These are phyloP conservation scores for Trichoderma citrinoviride DNA, from an alignment of 2,329 filamentous ascomycete species.

Conservation along the genomic window DNA sequence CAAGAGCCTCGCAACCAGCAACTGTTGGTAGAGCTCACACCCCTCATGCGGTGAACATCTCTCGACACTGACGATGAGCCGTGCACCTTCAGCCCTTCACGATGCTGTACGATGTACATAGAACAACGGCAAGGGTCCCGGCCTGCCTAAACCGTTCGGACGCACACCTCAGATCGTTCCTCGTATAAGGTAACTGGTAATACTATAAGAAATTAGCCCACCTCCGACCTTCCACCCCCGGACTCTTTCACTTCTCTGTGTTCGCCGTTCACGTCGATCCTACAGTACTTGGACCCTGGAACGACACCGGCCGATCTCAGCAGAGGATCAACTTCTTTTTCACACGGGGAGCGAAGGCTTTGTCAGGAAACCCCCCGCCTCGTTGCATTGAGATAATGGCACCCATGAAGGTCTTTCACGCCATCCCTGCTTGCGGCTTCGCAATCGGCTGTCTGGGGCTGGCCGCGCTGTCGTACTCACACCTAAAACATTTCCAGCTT, in stretches of 20 bases:
- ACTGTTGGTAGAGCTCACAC: neutral
- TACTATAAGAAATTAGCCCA: too few relatives aligned
- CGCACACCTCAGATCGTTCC: too few relatives aligned
- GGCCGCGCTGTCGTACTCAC: neutral
- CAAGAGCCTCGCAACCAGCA: neutral
- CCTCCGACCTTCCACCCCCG: too few relatives aligned
- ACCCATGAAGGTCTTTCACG: neutral
- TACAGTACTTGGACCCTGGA: neutral
- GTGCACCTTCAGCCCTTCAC: neutral
- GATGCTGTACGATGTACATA: too few relatives aligned
- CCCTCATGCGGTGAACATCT: neutral
- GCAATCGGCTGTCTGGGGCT: neutral
- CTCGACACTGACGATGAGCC: neutral
- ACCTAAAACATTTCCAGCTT: neutral
- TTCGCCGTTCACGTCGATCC: too few relatives aligned
- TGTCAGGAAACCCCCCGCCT: neutral
- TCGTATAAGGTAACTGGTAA: too few relatives aligned
- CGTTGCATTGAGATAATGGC: neutral
- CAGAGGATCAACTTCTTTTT: too few relatives aligned
- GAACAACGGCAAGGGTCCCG: too few relatives aligned
- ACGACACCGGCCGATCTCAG: neutral
- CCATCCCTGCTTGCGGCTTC: slow-evolving; percentile 9
- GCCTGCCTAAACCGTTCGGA: too few relatives aligned
- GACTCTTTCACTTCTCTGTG: too few relatives aligned
- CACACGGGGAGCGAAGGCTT: neutral